Base-by-base conservation (phyloP, 2,329 filamentous ascomycete genomes). In the Zymoseptoria ardabiliae region DNA sequence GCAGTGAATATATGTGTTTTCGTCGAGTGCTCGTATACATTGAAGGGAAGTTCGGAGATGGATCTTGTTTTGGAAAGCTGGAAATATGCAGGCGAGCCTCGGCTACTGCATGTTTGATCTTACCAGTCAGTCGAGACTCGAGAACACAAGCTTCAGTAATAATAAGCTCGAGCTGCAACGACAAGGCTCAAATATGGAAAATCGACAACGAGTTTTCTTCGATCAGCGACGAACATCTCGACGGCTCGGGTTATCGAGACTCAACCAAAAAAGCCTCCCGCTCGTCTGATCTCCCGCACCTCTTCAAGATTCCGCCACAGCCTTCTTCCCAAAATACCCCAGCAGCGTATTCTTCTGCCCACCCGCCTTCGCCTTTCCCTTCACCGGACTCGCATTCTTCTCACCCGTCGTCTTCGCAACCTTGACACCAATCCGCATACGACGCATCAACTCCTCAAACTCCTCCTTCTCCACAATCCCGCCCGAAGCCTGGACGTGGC, bases 401-500 rank as follows among this genome's bases (percentile, higher is more conserved):
- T 23, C 13, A 7, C 71, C 69, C 22, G 59, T 54, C 19, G 57
- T 71, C 65, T 62, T 75, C 71, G 66, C 73, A 73, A 54, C 73
- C 68, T 82, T 85, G 70, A 83, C 81, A 0, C 84, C 83, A 49
- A 87, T 73, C 55, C 81, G 79, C 73, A 88, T 77, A 13, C 84
- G 68, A 4, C 72, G 72, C 76, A 86, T 82, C 13, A 89, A 71
- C 68, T 88, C 85, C 61, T 88, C 85, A 69, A 88, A 89, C 60
- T 86, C 84, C 1, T 76, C 78, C 10, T 73, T 77, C 0, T 78
- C 77, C 0, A 89, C 82, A 52, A 87, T 84, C 0, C 86, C 86
- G 1, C 86, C 86, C 53, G 82, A 86, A 0, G 85, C 86, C 67
- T 87, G 85, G 61, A 85, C 86, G 63, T 89, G 86, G 0, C 86